Evolutionary conservation across 192 early-diverging fungal genomes (phyloP).

Genomic region (Coemansia guatemalensis): DNA sequence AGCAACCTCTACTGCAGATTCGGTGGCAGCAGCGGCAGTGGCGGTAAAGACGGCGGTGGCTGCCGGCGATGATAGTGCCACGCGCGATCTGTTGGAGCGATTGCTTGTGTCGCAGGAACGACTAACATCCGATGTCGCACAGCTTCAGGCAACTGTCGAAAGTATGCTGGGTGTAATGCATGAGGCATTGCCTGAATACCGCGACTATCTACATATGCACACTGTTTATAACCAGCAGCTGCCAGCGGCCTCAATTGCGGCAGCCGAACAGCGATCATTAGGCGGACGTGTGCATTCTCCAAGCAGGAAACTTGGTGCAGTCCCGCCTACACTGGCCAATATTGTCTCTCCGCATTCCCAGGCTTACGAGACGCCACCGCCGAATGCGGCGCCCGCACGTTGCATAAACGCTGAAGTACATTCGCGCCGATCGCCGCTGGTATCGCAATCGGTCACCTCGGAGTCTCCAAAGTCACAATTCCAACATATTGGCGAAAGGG

Average conservation of each 20-base stretch:
- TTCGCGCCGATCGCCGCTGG: constrained; percentile 3
- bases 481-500: constrained; percentile 4
- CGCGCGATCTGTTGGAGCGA: constrained; percentile 25
- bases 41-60: neutral
- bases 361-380: constrained; percentile 4
- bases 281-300: neutral
- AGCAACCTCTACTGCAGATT: neutral
- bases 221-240: constrained; percentile 1
- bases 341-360: constrained; percentile 20
- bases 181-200: constrained; percentile 3
- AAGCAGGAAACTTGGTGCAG: neutral
- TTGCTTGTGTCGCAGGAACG: constrained; percentile 42
- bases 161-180: constrained; percentile 25
- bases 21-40: neutral
- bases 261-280: neutral
- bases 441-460: neutral
- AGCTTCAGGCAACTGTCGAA: constrained; percentile 36
- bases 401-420: neutral
- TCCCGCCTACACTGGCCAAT: constrained; percentile 36
- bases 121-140: constrained; percentile 38
- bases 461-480: constrained; percentile 11
- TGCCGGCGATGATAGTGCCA: neutral
- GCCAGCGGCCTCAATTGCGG: neutral
- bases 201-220: neutral
- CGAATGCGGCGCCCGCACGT: neutral